Evolutionary conservation across 2,329 filamentous ascomycete genomes (phyloP).

Genomic region (Talaromyces sp.): DNA sequence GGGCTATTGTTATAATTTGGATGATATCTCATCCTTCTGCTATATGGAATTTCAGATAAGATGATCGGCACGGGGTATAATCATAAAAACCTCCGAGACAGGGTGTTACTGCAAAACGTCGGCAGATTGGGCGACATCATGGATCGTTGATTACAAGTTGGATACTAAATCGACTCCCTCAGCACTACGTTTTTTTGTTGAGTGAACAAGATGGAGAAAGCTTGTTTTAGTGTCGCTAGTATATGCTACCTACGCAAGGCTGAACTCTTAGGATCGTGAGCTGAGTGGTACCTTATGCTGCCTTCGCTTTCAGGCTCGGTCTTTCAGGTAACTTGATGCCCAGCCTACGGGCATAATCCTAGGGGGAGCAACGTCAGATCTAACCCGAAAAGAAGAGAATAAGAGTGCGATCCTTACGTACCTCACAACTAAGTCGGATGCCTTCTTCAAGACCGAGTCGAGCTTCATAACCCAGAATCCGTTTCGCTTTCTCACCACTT

Average conservation of each 20-base stretch:
- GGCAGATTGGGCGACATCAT: background rate
- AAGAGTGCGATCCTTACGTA: slow-evolving; percentile 19
- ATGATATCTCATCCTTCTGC: background rate
- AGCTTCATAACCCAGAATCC: slow-evolving; percentile 50
- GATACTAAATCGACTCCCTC: background rate
- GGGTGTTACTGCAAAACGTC: background rate
- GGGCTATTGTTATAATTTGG: background rate
- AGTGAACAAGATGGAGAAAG: background rate
- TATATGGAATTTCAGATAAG: background rate
- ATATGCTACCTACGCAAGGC: background rate
- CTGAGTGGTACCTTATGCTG: background rate
- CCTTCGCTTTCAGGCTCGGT: background rate
- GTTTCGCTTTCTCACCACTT: slow-evolving; percentile 47
- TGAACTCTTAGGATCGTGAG: background rate
- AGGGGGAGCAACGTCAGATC: slow-evolving; percentile 1
- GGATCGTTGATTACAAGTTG: background rate
- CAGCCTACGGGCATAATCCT: slow-evolving; percentile 30
- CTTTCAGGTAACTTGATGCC: slow-evolving; percentile 18
- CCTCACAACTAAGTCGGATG: slow-evolving; percentile 45
- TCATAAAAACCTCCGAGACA: background rate
- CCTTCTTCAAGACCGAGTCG: slow-evolving; percentile 48
- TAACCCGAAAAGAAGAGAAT: background rate
- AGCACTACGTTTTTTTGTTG: background rate
- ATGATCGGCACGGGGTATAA: background rate
- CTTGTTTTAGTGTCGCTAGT: background rate